Conservation (phyloP, 805 yeast genomes). For the Grigorovia jiainica region DNA sequence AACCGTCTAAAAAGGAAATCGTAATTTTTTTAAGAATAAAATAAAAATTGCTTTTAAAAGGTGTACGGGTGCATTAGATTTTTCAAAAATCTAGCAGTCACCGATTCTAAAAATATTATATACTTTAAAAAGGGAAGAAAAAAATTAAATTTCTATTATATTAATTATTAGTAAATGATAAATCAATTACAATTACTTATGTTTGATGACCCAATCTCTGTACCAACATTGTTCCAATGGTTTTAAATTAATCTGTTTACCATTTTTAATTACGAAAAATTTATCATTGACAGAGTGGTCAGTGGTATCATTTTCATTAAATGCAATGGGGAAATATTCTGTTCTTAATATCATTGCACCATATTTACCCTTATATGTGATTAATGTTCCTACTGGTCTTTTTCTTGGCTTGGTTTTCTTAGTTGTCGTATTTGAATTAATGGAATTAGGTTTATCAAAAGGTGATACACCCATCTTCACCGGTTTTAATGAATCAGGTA, state of each 20-base stretch:
- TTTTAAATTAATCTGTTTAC: not conserved
- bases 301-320: conserved; percentile 12
- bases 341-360: conserved; percentile 58
- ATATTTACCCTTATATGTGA: conserved; percentile 45
- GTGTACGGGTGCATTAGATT: no score
- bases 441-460: conserved; percentile 3
- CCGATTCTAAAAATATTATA: no score
- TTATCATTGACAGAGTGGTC: no score
- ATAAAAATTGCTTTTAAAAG: no score
- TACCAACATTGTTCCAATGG: conserved; percentile 23
- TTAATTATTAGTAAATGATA: no score
- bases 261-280: conserved; percentile 7
- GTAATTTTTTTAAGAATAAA: no score
- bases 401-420: conserved; percentile 23
- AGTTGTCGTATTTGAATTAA: not conserved
- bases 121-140: no score
- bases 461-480: not conserved
- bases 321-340: conserved; percentile 31
- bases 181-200: no score
- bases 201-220: conserved; percentile 3
- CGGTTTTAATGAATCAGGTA: not conserved
- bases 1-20: no score
- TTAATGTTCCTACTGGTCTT: conserved; percentile 50
- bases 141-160: no score
- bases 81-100: no score